Base-by-base conservation (phyloP, 768 basidiomycete species). In the Rhodosporidiobolus sp. region DNA sequence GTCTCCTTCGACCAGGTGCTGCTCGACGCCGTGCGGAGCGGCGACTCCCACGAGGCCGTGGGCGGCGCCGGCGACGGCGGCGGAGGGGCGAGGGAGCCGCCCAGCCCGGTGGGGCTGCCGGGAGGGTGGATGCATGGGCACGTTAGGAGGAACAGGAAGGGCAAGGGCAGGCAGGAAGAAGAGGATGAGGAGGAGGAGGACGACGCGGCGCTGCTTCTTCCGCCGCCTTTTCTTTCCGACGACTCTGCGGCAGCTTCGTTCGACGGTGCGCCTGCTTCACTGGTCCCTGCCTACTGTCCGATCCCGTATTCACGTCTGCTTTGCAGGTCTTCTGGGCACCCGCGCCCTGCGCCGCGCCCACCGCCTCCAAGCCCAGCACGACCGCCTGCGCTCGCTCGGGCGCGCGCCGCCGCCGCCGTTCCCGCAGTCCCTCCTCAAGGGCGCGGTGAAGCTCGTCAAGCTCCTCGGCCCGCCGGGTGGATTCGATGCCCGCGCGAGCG, bases 401-500 rank as follows among this genome's bases (percentile, higher is more conserved):
- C 69, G 73, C 2, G 50, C 65, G 14, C 73, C 73, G 7, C 69
- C 73, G 4, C 66, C 54, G 5, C 65, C 66, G 14, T 75, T 75
- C 45, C 73, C 73, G 5, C 52, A 49, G 1, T 50, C 45, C 2
- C 48, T 75, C 53, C 3, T 75, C 63, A 53, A 32, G 1, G 53
- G 34, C 0, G 46, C 59, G 0, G 9, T 30, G 43, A 75, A 75
- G 35, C 38, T 75, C n/a, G 28, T 65, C 12, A 10, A 19, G 0
- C 35, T 67, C 3, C 65, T 75, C 16, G 73, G 73, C 4, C 73
- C 73, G 20, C 73, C 73, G 1, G 69, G 62, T 3, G 70, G 70
- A 2, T 61, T 53, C 63, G 49, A 65, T 4, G 35, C 26, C n/a
- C 30, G 17, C 11, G 4, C 45, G 45, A 0, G 16, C 3, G 20